Conservation (phyloP, 164 flowering plant species). For the Vitis riparia region DNA sequence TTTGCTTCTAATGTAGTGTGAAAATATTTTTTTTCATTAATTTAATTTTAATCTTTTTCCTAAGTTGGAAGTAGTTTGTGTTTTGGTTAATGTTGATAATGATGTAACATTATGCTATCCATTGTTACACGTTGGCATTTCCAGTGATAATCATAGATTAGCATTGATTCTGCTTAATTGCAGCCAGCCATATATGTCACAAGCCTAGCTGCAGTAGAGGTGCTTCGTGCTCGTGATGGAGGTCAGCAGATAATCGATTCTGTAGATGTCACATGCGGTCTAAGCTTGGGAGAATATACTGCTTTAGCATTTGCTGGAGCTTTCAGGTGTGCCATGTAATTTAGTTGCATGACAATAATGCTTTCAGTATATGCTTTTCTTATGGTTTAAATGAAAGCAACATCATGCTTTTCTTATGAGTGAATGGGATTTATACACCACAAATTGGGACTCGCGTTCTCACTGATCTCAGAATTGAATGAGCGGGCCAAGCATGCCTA, state of each 20-base stretch:
- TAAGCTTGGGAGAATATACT: conserved; percentile 98
- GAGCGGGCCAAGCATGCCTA: too few relatives aligned
- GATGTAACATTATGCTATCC: too few relatives aligned
- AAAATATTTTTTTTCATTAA: too few relatives aligned
- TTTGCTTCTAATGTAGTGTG: too few relatives aligned
- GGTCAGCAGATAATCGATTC: conserved; percentile 95
- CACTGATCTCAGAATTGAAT: too few relatives aligned
- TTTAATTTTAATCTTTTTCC: too few relatives aligned
- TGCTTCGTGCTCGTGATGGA: conserved; percentile 88
- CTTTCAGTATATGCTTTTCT: background rate
- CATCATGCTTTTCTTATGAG: too few relatives aligned
- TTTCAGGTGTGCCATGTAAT: conserved; percentile 59
- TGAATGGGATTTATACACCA: too few relatives aligned
- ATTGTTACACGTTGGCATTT: background rate
- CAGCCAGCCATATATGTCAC: conserved; percentile 99
- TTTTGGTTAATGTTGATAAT: too few relatives aligned
- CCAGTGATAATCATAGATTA: background rate
- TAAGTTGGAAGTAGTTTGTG: too few relatives aligned
- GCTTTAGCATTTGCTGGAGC: conserved; percentile 99
- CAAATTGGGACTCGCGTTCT: too few relatives aligned
- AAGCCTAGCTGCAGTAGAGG: conserved; percentile 94
- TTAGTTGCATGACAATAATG: background rate
- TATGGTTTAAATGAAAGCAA: too few relatives aligned
- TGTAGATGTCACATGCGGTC: conserved; percentile 96
- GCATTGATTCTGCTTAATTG: conserved; percentile 15